Conservation (phyloP, 352 stramenopile genomes). For the Pythium volutum region DNA sequence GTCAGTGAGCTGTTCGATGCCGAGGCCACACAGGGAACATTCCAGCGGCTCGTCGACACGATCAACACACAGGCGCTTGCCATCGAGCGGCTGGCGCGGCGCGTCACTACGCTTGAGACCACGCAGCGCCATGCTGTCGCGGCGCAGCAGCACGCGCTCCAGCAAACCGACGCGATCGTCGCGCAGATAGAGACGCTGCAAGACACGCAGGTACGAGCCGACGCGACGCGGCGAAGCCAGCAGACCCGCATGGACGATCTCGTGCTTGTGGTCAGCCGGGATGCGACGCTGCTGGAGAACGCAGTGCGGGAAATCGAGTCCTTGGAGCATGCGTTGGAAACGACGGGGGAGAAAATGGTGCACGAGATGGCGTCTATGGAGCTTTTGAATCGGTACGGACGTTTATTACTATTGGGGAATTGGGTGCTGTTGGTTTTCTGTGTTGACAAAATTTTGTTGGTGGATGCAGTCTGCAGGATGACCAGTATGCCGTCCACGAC, state of each 20-base stretch:
- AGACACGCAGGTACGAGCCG: not conserved
- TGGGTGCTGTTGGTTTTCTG: not conserved
- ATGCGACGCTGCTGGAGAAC: not conserved
- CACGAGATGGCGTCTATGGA: slow-evolving; percentile 13
- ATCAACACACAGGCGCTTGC: slow-evolving; percentile 53
- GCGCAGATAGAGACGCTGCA: slow-evolving; percentile 18
- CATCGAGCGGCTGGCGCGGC: slow-evolving; percentile 33
- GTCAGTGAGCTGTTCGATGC: slow-evolving; percentile 58
- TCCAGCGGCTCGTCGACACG: slow-evolving; percentile 57
- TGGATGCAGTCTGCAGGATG: slow-evolving; percentile 39
- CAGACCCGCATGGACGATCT: not conserved
- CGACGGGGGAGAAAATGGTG: not conserved
- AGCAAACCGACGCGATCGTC: slow-evolving; percentile 22
- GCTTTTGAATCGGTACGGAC: slow-evolving; percentile 9
- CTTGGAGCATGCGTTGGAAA: not conserved
- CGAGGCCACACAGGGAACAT: slow-evolving; percentile 41
- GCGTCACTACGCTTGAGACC: slow-evolving; percentile 30
- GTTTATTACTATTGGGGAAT: not conserved
- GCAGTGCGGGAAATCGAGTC: not conserved
- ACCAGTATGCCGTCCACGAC: slow-evolving; percentile 46
- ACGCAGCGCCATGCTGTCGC: slow-evolving; percentile 26
- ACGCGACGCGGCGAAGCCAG: not conserved
- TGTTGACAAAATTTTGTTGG: not conserved
- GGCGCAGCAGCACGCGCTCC: slow-evolving; percentile 26
- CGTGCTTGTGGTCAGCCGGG: slow-evolving; percentile 9